Base-by-base conservation (phyloP, 2,329 filamentous ascomycete genomes). In the Lasiodiplodia hormozganensis region DNA sequence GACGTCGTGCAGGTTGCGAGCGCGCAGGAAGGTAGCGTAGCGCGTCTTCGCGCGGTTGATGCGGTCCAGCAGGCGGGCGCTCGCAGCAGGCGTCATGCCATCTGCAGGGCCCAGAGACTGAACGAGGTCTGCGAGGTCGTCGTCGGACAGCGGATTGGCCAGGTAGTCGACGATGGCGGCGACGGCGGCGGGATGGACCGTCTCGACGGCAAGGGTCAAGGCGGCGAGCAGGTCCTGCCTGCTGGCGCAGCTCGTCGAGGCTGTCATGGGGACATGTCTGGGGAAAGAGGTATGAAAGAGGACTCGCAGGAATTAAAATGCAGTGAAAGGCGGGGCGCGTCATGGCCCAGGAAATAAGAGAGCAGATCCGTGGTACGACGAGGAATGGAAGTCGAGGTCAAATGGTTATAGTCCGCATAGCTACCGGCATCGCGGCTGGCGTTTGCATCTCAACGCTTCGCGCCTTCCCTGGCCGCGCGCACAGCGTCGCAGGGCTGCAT, bases 361-460 rank as follows among this genome's bases (percentile, higher is more conserved):
- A n/a, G 21, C 56, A 25, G 49, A 68, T 68, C 66, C 66, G 66
- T 62, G 66, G 66, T 68, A 67, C 65, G 66, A 21, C 31, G 66
- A 62, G 66, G 66, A 68, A 68, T 68, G 65, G n/a, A 53, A 11
- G 56, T 25, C 56, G 43, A 67, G 31, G 54, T 51, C 60, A 38
- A 52, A 64, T 51, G 60, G 60, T 49, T 18, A 52, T 64, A 64
- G 60, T n/a, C 25, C 43, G 60, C 60, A 64, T 64, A 64, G 47
- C 60, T 64, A 64, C 60, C 57, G 23, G 38, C 57, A 31, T 47
- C 38, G 57, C 57, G 57, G 10, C 38, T 34, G 43, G 60, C 60
- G 60, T 51, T 64, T 64, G 43, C 60, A 52, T 64, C 58, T 43
- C 60, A 64, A 36, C 60, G 43, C 60, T 36, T 57, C 54, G 31